These are phyloP conservation scores for Poterioochromonas sp. DNA, from an alignment of 352 stramenopile species.

Conservation along the genomic window DNA sequence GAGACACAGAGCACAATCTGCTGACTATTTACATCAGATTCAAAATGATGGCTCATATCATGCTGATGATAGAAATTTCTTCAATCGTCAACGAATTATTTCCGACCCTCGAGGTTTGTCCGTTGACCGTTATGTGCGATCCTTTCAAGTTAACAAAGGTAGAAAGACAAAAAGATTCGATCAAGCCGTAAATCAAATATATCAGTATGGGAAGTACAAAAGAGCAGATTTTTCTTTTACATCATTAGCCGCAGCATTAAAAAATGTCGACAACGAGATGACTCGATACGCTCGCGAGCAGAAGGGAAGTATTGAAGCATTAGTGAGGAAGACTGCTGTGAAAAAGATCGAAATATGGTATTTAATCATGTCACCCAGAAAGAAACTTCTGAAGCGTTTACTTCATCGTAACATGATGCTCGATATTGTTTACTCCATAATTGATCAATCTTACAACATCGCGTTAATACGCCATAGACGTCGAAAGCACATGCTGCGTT, in stretches of 20 bases:
- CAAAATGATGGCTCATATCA: too few relatives aligned
- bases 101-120: background rate
- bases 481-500: background rate
- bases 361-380: background rate
- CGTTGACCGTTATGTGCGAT: background rate
- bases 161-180: background rate
- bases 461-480: background rate
- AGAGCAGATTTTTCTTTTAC: background rate
- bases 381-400: background rate
- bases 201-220: too few relatives aligned
- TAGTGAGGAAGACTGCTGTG: background rate
- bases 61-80: background rate
- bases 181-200: too few relatives aligned
- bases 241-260: background rate
- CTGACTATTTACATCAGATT: too few relatives aligned
- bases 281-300: background rate
- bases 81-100: background rate
- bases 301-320: background rate
- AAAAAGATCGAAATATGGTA: background rate
- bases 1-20: too few relatives aligned
- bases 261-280: background rate
- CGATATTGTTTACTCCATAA: background rate
- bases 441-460: background rate
- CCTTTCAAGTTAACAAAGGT: background rate
- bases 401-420: background rate